A percentile compares a stretch with the other conserved stretches of the same genome.
Evolutionary conservation across 140 eudicot genomes (phyloP).

Genomic region (Senecio squalidus): DNA sequence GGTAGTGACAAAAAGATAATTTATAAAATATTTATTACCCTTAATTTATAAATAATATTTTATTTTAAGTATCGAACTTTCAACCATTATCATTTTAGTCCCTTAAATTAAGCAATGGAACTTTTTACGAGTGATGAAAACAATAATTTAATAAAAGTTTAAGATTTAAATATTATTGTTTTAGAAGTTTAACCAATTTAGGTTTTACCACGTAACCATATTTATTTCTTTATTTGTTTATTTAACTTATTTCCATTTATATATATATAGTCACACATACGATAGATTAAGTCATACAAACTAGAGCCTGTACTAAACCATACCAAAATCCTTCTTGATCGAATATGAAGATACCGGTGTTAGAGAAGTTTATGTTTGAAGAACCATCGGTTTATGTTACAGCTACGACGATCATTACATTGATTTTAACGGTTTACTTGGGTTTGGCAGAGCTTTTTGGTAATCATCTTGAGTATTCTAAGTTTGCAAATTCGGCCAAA

Average conservation of each 20-base stretch:
- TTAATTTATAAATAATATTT: no score
- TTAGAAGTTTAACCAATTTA: no score
- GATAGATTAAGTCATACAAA: no score
- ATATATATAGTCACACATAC: no score
- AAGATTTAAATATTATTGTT: no score
- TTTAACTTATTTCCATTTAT: neutral
- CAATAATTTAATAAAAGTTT: no score
- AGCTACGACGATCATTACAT: conserved; percentile 18
- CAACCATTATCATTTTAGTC: no score
- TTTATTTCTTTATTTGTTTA: neutral
- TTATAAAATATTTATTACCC: no score
- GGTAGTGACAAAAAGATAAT: no score
- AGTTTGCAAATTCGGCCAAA: conserved; percentile 30
- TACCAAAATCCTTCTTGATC: neutral
- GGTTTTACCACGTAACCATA: neutral
- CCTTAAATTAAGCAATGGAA: no score
- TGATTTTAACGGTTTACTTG: conserved; percentile 19
- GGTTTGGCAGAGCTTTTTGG: conserved; percentile 42
- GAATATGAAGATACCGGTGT: conserved; percentile 19
- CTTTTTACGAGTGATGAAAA: no score
- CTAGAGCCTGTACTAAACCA: neutral
- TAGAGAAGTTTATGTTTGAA: conserved; percentile 26
- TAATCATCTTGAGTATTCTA: conserved; percentile 59
- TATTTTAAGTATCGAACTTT: no score
- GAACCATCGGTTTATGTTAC: conserved; percentile 39